Base-by-base conservation (phyloP, 2,329 filamentous ascomycete species). In the Epicoccum sorghinum region DNA sequence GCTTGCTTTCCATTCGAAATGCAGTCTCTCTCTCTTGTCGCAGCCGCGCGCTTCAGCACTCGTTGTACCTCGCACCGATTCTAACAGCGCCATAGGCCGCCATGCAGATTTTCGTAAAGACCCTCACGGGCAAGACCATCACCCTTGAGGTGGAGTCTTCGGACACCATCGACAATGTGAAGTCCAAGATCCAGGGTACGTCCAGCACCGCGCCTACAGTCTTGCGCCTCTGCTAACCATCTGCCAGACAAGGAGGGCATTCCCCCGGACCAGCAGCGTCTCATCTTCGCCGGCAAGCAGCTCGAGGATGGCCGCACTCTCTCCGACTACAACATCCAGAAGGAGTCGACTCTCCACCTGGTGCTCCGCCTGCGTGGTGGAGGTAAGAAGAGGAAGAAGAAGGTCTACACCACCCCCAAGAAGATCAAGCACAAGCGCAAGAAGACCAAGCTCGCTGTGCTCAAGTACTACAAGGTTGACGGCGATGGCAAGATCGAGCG, bases 391-490 rank as follows among this genome's bases (percentile, higher is more conserved):
- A 97, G 98, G 91, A 89, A 96, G 83, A 99, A 99, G 91, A 99
- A 99, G 93, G 95, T 99, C 73, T 99, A 99, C 90, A 98, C 91
- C 80, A 99, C 95, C 77, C 95, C 95, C 81, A 99, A 99, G 93
- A 99, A 99, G 92, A 99, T 99, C 90, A 99, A 99, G 95, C 95
- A 99, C 89, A 99, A 99, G 93, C 90, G 92, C 86, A 99, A 98
- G 92, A 99, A 99, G 93, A 96, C 90, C 88, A 99, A 99, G 90
- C 85, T 99, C 81, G 95, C 95, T 76, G 93, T 99, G 73, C 93
- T 99, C 82, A 99, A 99, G 89, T 99, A 99, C 91, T 99, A 99
- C 91, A 99, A 99, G 91, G 95, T 99, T 75, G 95, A 98, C 82
- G 91, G 90, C 74, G 95, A 99, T 77, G 95, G 96, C 83, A 98